Evolutionary conservation across 2,329 filamentous ascomycete species (phyloP).

Genomic region (Diaporthe velutina): DNA sequence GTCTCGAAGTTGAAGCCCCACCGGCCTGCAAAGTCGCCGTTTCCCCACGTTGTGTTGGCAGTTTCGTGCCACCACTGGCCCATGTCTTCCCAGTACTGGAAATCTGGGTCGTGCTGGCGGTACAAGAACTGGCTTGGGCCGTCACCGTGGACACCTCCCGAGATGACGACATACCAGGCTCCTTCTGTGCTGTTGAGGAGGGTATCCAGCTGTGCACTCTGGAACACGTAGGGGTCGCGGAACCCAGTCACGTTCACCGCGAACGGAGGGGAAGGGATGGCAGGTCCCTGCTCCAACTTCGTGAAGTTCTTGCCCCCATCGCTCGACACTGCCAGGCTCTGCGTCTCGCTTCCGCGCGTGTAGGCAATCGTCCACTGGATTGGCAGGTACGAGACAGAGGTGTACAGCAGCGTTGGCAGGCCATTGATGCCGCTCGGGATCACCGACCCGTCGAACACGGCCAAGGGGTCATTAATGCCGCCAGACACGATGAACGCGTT

Average conservation of each 20-base stretch:
- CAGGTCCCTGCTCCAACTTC: slow-evolving; percentile 52
- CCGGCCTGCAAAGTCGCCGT: slow-evolving; percentile 51
- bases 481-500: slow-evolving; percentile 47
- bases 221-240: slow-evolving; percentile 58
- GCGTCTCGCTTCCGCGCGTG: slow-evolving; percentile 52
- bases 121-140: slow-evolving; percentile 56
- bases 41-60: slow-evolving; percentile 52
- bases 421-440: slow-evolving; percentile 58
- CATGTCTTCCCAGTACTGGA: slow-evolving; percentile 48
- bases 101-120: slow-evolving; percentile 51
- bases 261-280: slow-evolving; percentile 54
- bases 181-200: slow-evolving; percentile 48
- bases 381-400: slow-evolving; percentile 57
- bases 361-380: slow-evolving; percentile 55
- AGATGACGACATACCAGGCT: slow-evolving; percentile 55
- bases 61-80: slow-evolving; percentile 56
- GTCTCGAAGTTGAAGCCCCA: slow-evolving; percentile 62
- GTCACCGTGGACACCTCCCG: slow-evolving; percentile 53
- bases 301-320: slow-evolving; percentile 53
- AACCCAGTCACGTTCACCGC: slow-evolving; percentile 57
- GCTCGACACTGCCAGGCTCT: slow-evolving; percentile 54
- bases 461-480: slow-evolving; percentile 52
- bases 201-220: slow-evolving; percentile 52
- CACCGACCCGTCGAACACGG: slow-evolving; percentile 60
- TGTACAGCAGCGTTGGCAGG: slow-evolving; percentile 58